Percentiles rank a stretch among this genome's conserved stretches.
These are phyloP conservation scores for Macrolepiota fuliginosa DNA, from an alignment of 768 basidiomycete genomes.

Conservation along the genomic window DNA sequence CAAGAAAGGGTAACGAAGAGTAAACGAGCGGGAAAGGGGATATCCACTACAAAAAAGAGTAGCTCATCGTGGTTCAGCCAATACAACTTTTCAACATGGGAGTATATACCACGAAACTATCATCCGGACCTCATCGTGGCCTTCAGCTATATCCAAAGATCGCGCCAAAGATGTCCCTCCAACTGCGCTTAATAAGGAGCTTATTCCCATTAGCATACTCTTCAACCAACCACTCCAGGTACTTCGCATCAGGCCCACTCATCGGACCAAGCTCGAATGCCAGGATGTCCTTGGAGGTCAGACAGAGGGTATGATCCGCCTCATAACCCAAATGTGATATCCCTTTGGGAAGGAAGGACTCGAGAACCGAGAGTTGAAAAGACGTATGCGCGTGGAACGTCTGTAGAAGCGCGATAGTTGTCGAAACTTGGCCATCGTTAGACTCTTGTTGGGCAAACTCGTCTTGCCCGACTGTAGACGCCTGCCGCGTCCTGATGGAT, in stretches of 20 bases:
- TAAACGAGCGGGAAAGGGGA: background rate
- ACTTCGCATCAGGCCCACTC: conserved; percentile 67
- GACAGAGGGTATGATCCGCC: conserved; percentile 22
- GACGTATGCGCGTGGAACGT: conserved; percentile 66
- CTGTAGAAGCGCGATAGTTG: conserved; percentile 58
- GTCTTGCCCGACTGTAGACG: conserved; percentile 26
- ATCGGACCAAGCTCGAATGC: conserved; percentile 73
- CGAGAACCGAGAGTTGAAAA: conserved; percentile 53
- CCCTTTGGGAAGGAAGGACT: conserved; percentile 28
- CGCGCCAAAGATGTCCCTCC: conserved; percentile 47
- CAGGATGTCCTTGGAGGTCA: conserved; percentile 62
- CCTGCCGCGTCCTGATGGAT: conserved; percentile 38
- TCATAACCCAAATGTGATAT: conserved; percentile 3
- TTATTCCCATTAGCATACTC: conserved; percentile 48
- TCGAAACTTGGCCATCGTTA: conserved; percentile 33
- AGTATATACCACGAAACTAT: background rate
- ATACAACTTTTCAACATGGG: background rate
- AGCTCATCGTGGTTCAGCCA: background rate
- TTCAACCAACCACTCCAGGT: conserved; percentile 73
- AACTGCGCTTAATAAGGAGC: conserved; percentile 43
- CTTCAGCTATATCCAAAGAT: conserved; percentile 41
- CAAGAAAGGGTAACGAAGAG: background rate
- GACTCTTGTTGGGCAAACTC: conserved; percentile 15
- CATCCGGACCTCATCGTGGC: background rate
- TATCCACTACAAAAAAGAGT: background rate